Evolutionary conservation across 352 stramenopile species (phyloP).

Genomic region (Globisporangium ultimum): DNA sequence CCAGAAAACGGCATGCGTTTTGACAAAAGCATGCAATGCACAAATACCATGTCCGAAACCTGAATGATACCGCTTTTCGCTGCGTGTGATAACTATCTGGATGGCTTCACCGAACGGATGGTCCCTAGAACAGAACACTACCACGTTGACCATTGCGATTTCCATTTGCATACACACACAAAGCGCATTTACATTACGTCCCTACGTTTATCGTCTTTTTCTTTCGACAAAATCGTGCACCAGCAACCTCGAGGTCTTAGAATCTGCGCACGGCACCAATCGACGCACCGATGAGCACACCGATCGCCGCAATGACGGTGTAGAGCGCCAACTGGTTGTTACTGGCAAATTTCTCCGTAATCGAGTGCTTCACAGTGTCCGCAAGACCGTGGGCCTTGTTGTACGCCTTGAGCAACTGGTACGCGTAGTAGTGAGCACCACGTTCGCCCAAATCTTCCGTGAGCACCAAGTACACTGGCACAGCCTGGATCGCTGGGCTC

Average conservation of each 20-base stretch:
- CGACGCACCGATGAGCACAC: constrained; percentile 25
- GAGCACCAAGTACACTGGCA: constrained; percentile 88
- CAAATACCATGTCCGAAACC: too few species aligned
- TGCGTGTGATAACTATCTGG: too few species aligned
- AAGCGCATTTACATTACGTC: constrained; percentile 16
- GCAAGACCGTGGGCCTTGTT: constrained; percentile 35
- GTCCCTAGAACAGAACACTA: too few species aligned
- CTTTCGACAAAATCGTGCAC: too few species aligned
- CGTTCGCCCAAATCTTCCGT: constrained; percentile 90
- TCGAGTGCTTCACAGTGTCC: constrained; percentile 20
- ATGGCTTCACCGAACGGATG: too few species aligned
- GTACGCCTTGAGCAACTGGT: constrained; percentile 72
- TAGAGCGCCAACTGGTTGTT: constrained; percentile 40
- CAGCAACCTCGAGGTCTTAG: neutral
- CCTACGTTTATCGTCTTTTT: neutral
- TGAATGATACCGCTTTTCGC: too few species aligned
- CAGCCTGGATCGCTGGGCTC: constrained; percentile 59
- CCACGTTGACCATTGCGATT: too few species aligned
- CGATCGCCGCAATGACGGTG: constrained; percentile 33
- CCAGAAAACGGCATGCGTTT: too few species aligned
- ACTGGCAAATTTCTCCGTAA: constrained; percentile 34
- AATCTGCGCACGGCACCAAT: constrained; percentile 15
- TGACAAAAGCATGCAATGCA: too few species aligned
- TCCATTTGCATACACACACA: constrained; percentile 1
- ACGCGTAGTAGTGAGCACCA: constrained; percentile 87